These are phyloP conservation scores for Colletotrichum spinosum DNA, from an alignment of 2,329 filamentous ascomycete genomes.

Conservation along the genomic window DNA sequence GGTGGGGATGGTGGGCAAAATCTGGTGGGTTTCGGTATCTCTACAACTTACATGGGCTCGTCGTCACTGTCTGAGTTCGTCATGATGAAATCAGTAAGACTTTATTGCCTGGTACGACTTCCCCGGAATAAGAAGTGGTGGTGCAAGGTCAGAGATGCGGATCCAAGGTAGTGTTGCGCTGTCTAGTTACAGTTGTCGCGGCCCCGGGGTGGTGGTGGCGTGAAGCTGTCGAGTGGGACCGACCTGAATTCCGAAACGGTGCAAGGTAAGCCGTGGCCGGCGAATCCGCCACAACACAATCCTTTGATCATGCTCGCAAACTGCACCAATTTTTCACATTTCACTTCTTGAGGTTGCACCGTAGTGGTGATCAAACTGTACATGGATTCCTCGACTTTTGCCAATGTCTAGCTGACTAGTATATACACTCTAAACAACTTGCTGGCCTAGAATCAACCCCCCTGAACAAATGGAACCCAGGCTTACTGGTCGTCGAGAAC, in stretches of 20 bases:
- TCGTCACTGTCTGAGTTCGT: conserved; percentile 52
- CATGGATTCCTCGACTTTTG: conserved; percentile 36
- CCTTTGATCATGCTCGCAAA: neutral
- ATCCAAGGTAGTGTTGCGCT: too few relatives aligned
- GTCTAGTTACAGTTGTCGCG: too few relatives aligned
- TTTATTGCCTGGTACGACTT: neutral
- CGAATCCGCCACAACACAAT: conserved; percentile 5
- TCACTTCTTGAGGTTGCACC: neutral
- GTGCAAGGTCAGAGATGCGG: too few relatives aligned
- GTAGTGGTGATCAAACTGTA: conserved; percentile 15
- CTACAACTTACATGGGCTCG: conserved; percentile 59
- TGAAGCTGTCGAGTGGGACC: too few relatives aligned
- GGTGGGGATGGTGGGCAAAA: neutral
- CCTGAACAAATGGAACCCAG: conserved; percentile 38
- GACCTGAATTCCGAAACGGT: neutral
- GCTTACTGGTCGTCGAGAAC: conserved; percentile 81
- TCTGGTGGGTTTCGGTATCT: neutral
- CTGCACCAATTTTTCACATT: too few relatives aligned
- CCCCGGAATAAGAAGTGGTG: too few relatives aligned
- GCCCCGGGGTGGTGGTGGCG: too few relatives aligned
- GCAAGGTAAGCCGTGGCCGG: neutral
- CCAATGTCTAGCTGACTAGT: conserved; percentile 45
- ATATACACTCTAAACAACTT: conserved; percentile 43
- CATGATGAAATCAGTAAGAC: conserved; percentile 6
- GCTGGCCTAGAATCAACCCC: conserved; percentile 33